Conservation (phyloP, 805 yeast genomes). For the Yamadazyma olivae region DNA sequence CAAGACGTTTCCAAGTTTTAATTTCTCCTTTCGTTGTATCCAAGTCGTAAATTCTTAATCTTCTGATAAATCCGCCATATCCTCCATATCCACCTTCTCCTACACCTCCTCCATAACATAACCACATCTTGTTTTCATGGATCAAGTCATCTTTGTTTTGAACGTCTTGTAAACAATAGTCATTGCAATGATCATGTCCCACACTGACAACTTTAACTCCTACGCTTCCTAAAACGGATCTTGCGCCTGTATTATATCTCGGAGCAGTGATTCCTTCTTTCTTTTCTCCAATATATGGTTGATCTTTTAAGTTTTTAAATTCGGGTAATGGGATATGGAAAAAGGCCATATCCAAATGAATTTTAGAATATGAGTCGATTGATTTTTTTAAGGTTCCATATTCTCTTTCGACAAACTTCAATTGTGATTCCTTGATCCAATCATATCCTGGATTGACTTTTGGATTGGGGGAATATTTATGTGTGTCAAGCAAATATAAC, state of each 20-base stretch:
- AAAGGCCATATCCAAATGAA: conserved; percentile 77
- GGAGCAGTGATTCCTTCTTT: conserved; percentile 84
- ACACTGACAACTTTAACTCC: conserved; percentile 76
- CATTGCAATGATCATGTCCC: conserved; percentile 97
- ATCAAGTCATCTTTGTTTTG: conserved; percentile 5
- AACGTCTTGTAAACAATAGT: conserved; percentile 69
- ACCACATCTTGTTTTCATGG: conserved; percentile 50
- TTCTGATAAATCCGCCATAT: conserved; percentile 83
- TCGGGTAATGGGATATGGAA: conserved; percentile 95
- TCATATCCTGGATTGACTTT: conserved; percentile 78
- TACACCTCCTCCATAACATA: conserved; percentile 88
- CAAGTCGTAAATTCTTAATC: conserved; percentile 70
- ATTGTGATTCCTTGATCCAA: conserved; percentile 72
- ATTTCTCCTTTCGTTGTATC: conserved; percentile 49
- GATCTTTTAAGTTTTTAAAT: conserved; percentile 47
- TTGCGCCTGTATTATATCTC: conserved; percentile 61
- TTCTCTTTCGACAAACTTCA: conserved; percentile 49
- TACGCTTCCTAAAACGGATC: conserved; percentile 53
- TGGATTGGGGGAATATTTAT: conserved; percentile 67
- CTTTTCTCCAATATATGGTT: conserved; percentile 54
- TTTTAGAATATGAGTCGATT: conserved; percentile 32
- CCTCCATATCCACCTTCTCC: conserved; percentile 96
- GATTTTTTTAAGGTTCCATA: conserved; percentile 20
- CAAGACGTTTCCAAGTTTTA: conserved; percentile 71
- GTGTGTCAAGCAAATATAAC: conserved; percentile 81